These are phyloP conservation scores for Harrya chromipes DNA, from an alignment of 768 basidiomycete genomes.

Conservation along the genomic window DNA sequence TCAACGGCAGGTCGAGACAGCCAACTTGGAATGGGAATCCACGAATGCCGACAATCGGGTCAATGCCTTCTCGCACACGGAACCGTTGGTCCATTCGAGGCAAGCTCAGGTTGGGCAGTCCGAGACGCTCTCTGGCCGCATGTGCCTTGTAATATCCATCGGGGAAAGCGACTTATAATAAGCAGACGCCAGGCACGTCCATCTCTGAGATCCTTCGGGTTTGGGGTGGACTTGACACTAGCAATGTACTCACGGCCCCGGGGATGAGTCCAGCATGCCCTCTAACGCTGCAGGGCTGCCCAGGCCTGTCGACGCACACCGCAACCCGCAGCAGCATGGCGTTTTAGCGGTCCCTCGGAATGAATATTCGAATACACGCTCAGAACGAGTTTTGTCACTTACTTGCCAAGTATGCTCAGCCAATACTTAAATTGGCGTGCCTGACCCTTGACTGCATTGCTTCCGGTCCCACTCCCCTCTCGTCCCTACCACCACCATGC, in stretches of 20 bases:
- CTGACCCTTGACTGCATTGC: slow-evolving; percentile 10
- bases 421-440: slow-evolving; percentile 24
- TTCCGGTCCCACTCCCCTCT: slow-evolving; percentile 3
- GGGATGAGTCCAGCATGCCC: no score
- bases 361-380: not conserved
- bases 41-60: not conserved
- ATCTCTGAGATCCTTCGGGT: not conserved
- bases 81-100: not conserved
- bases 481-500: slow-evolving; percentile 19
- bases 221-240: slow-evolving; percentile 12
- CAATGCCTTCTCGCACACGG: not conserved
- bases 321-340: no score
- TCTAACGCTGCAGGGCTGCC: no score
- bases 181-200: slow-evolving; percentile 8
- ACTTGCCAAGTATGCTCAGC: no score
- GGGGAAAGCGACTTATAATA: slow-evolving; percentile 2
- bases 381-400: not conserved
- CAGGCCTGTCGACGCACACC: no score
- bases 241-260: slow-evolving; percentile 2
- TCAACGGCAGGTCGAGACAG: not conserved
- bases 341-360: not conserved
- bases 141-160: slow-evolving; percentile 4
- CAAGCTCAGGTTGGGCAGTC: no score
- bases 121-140: no score
- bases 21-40: not conserved